Conservation (phyloP, 179 eudicot genomes). For the Actinidia arguta region DNA sequence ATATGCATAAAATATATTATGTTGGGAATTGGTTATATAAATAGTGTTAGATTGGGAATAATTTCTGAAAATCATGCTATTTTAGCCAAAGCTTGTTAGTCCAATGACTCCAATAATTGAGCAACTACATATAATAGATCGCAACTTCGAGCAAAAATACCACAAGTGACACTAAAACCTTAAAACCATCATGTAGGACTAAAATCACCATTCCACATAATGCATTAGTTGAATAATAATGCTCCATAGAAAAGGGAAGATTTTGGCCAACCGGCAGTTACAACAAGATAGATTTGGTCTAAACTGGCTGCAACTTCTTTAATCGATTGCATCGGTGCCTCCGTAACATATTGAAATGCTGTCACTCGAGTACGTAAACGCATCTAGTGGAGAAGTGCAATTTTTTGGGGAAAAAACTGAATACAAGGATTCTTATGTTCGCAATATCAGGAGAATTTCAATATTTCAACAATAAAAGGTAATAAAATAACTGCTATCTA, state of each 20-base stretch:
- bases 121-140: no score
- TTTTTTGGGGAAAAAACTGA: neutral
- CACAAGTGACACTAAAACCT: no score
- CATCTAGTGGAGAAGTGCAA: neutral
- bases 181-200: no score
- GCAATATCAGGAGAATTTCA: neutral
- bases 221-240: neutral
- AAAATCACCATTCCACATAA: neutral
- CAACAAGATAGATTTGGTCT: neutral
- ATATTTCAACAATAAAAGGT: neutral
- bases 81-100: no score
- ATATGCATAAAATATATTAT: no score
- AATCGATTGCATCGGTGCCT: neutral
- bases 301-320: slow-evolving; percentile 3
- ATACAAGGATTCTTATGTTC: neutral
- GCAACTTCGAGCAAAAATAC: no score
- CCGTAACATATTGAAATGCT: neutral
- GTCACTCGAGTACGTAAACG: neutral
- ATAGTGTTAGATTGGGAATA: no score
- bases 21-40: no score
- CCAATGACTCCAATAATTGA: no score
- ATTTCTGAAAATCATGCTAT: no score
- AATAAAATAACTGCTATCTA: neutral
- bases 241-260: neutral
- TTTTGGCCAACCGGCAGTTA: neutral